Base-by-base conservation (phyloP, 2,329 filamentous ascomycete genomes). In the Chalara sp. region DNA sequence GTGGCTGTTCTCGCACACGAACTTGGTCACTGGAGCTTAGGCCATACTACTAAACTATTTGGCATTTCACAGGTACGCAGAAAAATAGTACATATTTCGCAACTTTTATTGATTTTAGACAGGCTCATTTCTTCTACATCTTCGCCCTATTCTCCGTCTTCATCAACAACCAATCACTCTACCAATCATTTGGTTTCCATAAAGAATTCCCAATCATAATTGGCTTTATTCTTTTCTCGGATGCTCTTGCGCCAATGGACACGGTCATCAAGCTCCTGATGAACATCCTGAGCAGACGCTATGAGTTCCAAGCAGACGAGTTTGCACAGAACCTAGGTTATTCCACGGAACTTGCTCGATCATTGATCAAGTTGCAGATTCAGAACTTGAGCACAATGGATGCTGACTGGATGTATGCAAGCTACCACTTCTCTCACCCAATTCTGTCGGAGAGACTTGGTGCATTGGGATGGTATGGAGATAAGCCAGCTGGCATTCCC, bases 371-470 rank as follows among this genome's bases (percentile, higher is more conserved):
- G 76, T 86, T 99, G 48, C 95, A 99, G 72, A 89, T 96, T 64
- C 91, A 97, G 75, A 99, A 99, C 67, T 78, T 99, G 60, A 95
- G 89, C 71, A 95, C 89, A 55, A 97, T 99, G 92, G 93, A 99
- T 63, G 93, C 93, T 31, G 95, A 99, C 72, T 95, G 88, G 87
- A 83, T 96, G 80, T 99, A 95, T 70, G 93, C 93, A 49, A 95
- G 86, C 72, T 99, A 97, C 76, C 91, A 99, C 74, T 96, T 95
- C 78, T 96, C 92, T 29, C 93, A 99, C 72, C 93, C 93, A 1
- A 96, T 97, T 59, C 76, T 99, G 59, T 87, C 91, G 1, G 95
- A 99, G 78, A 83, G 93, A 63, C 77, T 99, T 63, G 89, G 87
- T 69, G 93, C 92, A 1, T 79, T 99, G 54, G 85, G 88, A 58